Percentiles rank a stretch among this genome's conserved stretches.
Evolutionary conservation across 768 basidiomycete genomes (phyloP).

Genomic region (Termitomyces sp.): DNA sequence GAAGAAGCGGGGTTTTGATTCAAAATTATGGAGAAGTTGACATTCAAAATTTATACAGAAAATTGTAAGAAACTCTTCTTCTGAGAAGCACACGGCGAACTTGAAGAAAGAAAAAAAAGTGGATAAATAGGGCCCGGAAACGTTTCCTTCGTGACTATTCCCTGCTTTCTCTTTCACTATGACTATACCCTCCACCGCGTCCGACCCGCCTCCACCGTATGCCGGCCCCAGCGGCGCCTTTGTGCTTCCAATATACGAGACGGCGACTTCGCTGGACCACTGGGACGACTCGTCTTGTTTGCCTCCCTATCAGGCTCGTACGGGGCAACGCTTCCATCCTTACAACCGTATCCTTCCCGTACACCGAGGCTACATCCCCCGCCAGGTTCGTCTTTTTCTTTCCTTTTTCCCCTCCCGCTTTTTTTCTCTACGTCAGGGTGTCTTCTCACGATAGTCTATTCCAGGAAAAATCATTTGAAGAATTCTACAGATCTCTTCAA

Average conservation of each 20-base stretch:
- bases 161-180: background rate
- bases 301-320: conserved; percentile 12
- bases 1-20: background rate
- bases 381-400: background rate
- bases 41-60: background rate
- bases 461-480: background rate
- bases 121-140: background rate
- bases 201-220: conserved; percentile 6
- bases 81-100: conserved; percentile 2
- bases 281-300: conserved; percentile 14
- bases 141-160: background rate
- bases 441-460: background rate
- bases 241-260: conserved; percentile 6
- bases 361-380: background rate
- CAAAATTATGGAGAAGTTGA: background rate
- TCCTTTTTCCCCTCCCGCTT: background rate
- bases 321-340: conserved; percentile 10
- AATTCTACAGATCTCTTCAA: conserved; percentile 4
- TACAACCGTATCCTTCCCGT: conserved; percentile 11
- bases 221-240: background rate
- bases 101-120: background rate
- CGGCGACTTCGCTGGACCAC: background rate
- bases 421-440: background rate
- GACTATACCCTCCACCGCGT: background rate
- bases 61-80: background rate